Conservation (phyloP, 805 yeast species). For the Teunomyces barrocoloradensis region DNA sequence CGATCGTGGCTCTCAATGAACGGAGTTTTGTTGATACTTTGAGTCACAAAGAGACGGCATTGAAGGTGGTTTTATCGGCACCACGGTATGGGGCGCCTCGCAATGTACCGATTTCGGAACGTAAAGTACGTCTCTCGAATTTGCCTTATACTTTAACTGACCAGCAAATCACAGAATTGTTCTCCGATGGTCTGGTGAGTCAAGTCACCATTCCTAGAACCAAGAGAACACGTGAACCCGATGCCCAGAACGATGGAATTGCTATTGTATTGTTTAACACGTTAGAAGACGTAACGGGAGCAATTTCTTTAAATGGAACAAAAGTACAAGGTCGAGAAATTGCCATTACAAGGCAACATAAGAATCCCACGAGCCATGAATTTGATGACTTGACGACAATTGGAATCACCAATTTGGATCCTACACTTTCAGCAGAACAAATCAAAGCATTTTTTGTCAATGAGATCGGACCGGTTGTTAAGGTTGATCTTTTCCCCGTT, state of each 20-base stretch:
- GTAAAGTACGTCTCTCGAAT: constrained; percentile 57
- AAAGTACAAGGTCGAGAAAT: constrained; percentile 47
- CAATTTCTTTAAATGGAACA: constrained; percentile 41
- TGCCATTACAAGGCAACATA: constrained; percentile 32
- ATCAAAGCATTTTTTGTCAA: constrained; percentile 26
- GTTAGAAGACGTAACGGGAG: constrained; percentile 44
- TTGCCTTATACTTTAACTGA: constrained; percentile 47
- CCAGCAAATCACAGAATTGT: constrained; percentile 35
- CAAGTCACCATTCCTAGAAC: constrained; percentile 44
- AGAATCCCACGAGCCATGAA: constrained; percentile 3
- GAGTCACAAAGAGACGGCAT: constrained; percentile 23
- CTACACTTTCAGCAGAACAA: constrained; percentile 36
- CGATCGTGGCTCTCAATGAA: constrained; percentile 43
- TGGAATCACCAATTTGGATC: constrained; percentile 23
- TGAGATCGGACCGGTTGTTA: constrained; percentile 32
- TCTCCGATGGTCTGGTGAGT: constrained; percentile 54
- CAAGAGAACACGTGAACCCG: constrained; percentile 27
- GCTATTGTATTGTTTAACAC: constrained; percentile 58
- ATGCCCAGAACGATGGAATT: constrained; percentile 53
- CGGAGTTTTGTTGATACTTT: constrained; percentile 27
- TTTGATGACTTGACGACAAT: constrained; percentile 19
- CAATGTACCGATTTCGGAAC: constrained; percentile 44
- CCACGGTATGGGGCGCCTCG: constrained; percentile 29
- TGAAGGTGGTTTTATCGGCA: constrained; percentile 62
- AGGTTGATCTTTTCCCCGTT: constrained; percentile 46